Evolutionary conservation across 306 rosid species (phyloP), one percentile per base, ranked within the genome.

Genomic region (Medicago ruthenica): DNA sequence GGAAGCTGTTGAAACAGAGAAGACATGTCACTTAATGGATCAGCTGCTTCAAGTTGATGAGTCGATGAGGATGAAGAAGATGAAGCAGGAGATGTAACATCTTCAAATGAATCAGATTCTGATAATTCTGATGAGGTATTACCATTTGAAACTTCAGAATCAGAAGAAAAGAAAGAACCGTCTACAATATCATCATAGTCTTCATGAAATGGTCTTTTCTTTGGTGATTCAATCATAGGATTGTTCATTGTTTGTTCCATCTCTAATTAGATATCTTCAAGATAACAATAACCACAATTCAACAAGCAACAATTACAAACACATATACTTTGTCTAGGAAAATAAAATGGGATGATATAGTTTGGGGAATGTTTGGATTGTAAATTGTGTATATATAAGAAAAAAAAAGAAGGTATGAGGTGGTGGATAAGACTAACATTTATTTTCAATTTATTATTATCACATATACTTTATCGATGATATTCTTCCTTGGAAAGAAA

Each of bases 1-100:
- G 90, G 90, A 50, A 83, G 90, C 16, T 86, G 84, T 65, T 76
- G 74, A 50, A 79, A 6, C 47, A 86, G 57, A 16, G 86, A 81
- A 14, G 87, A 75, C 86, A 86, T 67, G 41, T 81, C 83, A 61
- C 10, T 73, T 44, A 78, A 48, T 15, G 85, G 79, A 27, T 74
- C 86, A 67, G 27, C 31, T 34, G 0, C 37, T 4, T 0, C 37
- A 34, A 34, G 69, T 21, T 54, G 75, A 71, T 80, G 60, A 42
- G 5, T 8, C 15, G 82, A 20, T 20, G 86, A 74, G 0, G 82
- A 20, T n/a, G 86, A 74, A 0, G 84, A 81, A 3, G 67, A 72
- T 2, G 76, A 58, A 47, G 80, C 50, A 2, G 84, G 41, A 18
- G 88, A 85, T 36, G 86, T 82, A 6, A 85, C 83, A 57, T 85